Base-by-base conservation (phyloP, 164 flowering plant genomes). In the Protea cynaroides region DNA sequence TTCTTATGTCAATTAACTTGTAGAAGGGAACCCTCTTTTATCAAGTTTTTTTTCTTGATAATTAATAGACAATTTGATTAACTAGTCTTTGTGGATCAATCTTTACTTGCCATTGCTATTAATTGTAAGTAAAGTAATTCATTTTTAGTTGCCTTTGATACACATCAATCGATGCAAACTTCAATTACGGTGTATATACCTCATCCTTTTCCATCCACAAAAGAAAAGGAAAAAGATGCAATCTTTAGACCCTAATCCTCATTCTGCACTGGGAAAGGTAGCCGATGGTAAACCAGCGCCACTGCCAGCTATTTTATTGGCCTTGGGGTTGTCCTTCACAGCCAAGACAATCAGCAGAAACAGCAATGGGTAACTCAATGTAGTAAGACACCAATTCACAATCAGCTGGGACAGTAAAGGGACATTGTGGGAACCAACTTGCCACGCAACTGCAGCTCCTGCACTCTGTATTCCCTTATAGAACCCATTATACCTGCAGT, bases 381-480 rank as follows among this genome's bases (percentile, higher is more conserved):
- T 80, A 19, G 86, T 85, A 11, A 88, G 82, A 0, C 72, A 69
- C 98, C 96, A 93, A 66, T 93, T 93, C 22, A 81, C 72, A 49
- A 86, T 69, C 65, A 93, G 65, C 71, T 90, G 85, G 13, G 72
- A 58, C 44, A 86, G 36, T 47, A 75, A 74, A 12, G 96, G 71
- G 25, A 82, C 82, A 8, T 82, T 76, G 62, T 75, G 83, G 37
- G 75, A 57, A 59, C 89, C 98, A 5, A 88, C 68, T 78, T 90
- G 98, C 97, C 96, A 90, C n/a, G 98, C 92, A 46, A 87, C 94
- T 11, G 97, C 98, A 3, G 79, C 96, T 38, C 98, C 97, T 47
- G 97, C 98, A 67, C 97, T 93, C 74, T 93, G 98, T 65, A 93
- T 81, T 65, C 98, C 98, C 72, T 90, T 93, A 63, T 90, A 93